phyloP scores from a whole-genome alignment of 2,329 filamentous ascomycete species.

The Pyricularia sp. region DNA sequence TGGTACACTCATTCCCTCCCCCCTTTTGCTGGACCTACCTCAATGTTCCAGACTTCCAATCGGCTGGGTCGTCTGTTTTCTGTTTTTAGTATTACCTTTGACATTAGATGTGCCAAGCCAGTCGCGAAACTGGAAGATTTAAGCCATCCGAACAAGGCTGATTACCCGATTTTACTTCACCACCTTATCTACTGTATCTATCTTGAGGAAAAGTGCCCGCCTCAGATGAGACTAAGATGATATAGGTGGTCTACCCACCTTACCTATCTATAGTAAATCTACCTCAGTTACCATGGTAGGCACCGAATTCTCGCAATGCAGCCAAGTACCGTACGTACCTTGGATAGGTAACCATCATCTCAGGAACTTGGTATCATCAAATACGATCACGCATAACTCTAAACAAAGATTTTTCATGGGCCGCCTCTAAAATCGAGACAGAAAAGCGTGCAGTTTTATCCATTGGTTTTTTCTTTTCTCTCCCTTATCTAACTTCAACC shows the following conservation, averaged over 20 bases:
- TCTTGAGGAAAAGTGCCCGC: background rate
- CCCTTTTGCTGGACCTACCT: background rate
- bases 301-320: background rate
- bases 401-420: background rate
- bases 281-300: background rate
- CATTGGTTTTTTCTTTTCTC: background rate
- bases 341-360: background rate
- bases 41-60: background rate
- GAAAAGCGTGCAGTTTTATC: background rate
- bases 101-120: background rate
- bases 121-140: background rate
- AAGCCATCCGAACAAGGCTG: background rate
- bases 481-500: background rate
- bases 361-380: background rate
- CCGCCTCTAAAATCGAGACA: background rate
- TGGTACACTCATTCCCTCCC: background rate
- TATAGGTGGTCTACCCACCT: too few relatives aligned
- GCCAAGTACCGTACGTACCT: background rate
- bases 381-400: background rate
- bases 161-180: background rate
- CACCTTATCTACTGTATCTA: background rate
- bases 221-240: background rate
- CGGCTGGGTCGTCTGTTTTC: background rate
- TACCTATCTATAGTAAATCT: too few relatives aligned
- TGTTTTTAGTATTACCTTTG: background rate